These are phyloP conservation scores for Nemania diffusa DNA, from an alignment of 2,329 filamentous ascomycete genomes.

Conservation along the genomic window DNA sequence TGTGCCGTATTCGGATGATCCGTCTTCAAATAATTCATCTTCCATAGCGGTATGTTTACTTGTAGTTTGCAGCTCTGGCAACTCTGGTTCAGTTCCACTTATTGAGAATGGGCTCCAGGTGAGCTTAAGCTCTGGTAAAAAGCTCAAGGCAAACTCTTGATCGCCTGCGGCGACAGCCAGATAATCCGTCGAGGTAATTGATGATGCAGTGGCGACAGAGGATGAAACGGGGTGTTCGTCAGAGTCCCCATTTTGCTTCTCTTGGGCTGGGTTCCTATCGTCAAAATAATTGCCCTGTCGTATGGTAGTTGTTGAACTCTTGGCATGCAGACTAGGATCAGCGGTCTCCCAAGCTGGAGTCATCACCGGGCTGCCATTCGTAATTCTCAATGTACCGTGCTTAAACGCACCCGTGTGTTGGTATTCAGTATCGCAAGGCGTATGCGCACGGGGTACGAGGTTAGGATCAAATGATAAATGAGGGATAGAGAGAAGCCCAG, in stretches of 20 bases:
- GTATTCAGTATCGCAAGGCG: constrained; percentile 67
- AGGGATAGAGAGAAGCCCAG: constrained; percentile 31
- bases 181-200: neutral
- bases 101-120: constrained; percentile 51
- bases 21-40: constrained; percentile 60
- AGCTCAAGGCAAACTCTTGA: constrained; percentile 10
- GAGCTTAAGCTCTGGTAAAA: constrained; percentile 46
- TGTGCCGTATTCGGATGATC: constrained; percentile 44
- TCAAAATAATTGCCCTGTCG: constrained; percentile 33
- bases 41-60: constrained; percentile 62
- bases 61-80: constrained; percentile 55
- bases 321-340: constrained; percentile 17
- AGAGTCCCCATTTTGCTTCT: neutral
- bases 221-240: constrained; percentile 5
- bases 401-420: constrained; percentile 70
- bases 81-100: constrained; percentile 44
- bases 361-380: constrained; percentile 67
- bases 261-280: constrained; percentile 3
- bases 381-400: constrained; percentile 70
- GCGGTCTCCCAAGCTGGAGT: constrained; percentile 50
- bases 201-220: neutral
- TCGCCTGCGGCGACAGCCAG: neutral
- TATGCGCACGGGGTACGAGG: constrained; percentile 53
- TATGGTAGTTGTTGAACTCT: constrained; percentile 2
- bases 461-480: constrained; percentile 45